Conservation (phyloP, 192 early-diverging fungal species). For the Entrophospora sp. region DNA sequence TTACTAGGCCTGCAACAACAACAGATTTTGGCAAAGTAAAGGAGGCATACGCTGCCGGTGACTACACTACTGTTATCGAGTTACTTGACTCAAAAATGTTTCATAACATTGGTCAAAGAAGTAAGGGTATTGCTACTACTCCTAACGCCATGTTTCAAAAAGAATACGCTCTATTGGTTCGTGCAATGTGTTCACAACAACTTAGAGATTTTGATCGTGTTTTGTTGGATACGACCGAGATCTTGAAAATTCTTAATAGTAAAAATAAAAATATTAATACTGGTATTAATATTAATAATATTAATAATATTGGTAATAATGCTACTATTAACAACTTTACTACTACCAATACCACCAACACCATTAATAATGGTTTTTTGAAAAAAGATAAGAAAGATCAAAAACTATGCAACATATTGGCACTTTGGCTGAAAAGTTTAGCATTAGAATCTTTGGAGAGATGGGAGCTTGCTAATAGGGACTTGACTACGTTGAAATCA, state of each 20-base stretch:
- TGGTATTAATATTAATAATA: not conserved
- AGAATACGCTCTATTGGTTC: constrained; percentile 1
- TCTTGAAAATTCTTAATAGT: not conserved
- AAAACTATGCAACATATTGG: not conserved
- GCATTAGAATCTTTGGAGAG: constrained; percentile 6
- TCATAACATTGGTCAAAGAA: not conserved
- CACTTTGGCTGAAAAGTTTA: constrained; percentile 13
- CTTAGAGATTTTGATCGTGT: not conserved
- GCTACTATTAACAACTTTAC: not conserved
- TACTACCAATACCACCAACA: not conserved
- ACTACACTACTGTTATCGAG: constrained; percentile 9
- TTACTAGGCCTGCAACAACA: not conserved
- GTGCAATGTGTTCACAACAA: constrained; percentile 17
- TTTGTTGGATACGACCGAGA: not conserved
- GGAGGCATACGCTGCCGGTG: not conserved
- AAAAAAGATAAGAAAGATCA: no score
- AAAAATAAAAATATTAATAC: not conserved
- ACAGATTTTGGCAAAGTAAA: not conserved
- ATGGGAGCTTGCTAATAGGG: constrained; percentile 8
- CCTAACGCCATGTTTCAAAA: not conserved
- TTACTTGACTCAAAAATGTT: not conserved
- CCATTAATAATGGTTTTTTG: no score
- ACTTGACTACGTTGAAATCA: not conserved
- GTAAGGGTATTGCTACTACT: no score
- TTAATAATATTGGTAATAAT: not conserved